phyloP scores from a whole-genome alignment of 257 asterid species.

The Salvia splendens region DNA sequence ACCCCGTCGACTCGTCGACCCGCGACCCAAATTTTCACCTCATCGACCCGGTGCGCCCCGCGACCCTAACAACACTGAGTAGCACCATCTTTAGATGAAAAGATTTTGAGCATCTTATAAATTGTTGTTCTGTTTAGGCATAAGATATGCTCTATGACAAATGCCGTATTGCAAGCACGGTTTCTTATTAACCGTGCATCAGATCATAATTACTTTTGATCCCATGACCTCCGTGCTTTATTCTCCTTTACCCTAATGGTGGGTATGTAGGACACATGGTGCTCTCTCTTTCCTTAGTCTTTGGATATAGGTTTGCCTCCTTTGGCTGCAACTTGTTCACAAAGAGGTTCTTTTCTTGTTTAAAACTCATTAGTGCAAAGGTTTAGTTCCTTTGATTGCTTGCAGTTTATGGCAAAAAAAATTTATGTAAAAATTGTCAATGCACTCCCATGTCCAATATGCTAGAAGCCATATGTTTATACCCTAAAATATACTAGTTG shows the following conservation, averaged over 20 bases:
- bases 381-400: background rate
- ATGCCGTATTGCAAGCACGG: background rate
- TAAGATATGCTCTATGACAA: background rate
- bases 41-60: no score
- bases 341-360: background rate
- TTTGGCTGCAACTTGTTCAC: background rate
- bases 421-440: background rate
- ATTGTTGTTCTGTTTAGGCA: background rate
- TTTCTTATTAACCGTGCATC: background rate
- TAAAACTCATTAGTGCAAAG: background rate
- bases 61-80: no score
- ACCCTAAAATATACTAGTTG: background rate
- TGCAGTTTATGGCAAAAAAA: background rate
- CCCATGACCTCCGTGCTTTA: background rate
- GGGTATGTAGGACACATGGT: conserved; percentile 2
- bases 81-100: background rate
- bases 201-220: background rate
- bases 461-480: background rate
- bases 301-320: background rate
- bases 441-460: background rate
- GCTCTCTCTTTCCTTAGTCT: background rate
- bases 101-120: conserved; percentile 13
- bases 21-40: no score
- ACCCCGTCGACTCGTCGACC: no score
- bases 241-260: background rate